Base-by-base conservation (phyloP, 2,329 filamentous ascomycete species). In the Apiospora kogelbergensis region DNA sequence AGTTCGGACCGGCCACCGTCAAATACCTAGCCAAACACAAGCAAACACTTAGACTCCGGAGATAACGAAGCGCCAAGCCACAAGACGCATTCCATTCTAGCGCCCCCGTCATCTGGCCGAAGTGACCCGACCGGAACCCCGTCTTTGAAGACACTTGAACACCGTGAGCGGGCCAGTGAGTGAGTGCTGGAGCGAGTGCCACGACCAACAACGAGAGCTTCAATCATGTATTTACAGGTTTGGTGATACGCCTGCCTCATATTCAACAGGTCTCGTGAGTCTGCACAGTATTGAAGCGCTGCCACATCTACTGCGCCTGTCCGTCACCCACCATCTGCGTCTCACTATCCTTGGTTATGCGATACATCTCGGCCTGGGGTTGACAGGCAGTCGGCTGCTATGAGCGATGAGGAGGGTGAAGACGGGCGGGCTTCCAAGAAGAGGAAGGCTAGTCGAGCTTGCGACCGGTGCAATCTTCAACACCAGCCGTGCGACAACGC, bases 401-500 rank as follows among this genome's bases (percentile, higher is more conserved):
- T 66, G 77, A 79, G 77, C 73, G 78, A 78, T 77, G 78, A 70
- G 63, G 77, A 78, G 73, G 78, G 74, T 69, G 77, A 78, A 67
- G 75, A 77, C 66, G 76, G 73, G 42, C 65, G 65, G 17, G 33
- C 42, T 24, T 66, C 65, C 26, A 66, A 66, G 65, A 66, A 66
- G 44, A 44, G 65, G 26, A 66, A 66, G 65, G 65, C 65, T 37
- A 66, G 65, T 66, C 65, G 65, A 20, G 65, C 65, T 20, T 66
- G 65, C 44, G 65, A 66, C 65, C 42, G 65, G 42, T 66, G 65
- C 65, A 66, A 66, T n/a, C 45, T 48, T n/a, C 65, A 66, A 24
- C 65, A 66, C 15, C 65, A 66, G n/a, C 65, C 83, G 6, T 84
- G 83, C 73, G 83, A 84, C 74, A 84, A 84, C 70, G 81, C 81